Evolutionary conservation across 2,329 filamentous ascomycete species (phyloP), one percentile per base, ranked within the genome.

Genomic region (Colletotrichum agaves): DNA sequence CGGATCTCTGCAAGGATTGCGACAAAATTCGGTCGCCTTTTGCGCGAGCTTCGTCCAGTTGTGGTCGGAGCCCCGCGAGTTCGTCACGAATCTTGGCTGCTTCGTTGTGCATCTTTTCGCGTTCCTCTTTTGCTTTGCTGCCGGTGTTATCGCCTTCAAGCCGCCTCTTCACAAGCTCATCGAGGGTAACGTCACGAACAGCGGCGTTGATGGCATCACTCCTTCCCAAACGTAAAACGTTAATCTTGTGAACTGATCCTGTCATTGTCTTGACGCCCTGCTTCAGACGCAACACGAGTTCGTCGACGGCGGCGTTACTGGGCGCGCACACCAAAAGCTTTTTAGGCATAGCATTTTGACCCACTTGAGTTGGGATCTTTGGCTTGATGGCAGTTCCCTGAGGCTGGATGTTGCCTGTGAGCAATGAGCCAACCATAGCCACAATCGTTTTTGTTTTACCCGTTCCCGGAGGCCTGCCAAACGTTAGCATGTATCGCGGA

Each of bases 381-480:
- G 71, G 5, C 71, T 67, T 63, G 73, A 78, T 68, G 74, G 75
- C 72, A 77, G 78, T 67, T 79, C 80, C 12, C 69, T 78, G n/a
- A 74, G 72, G 67, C 3, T 73, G 74, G 88, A 84, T 56, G 73
- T 78, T 83, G 43, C 87, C 86, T 5, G 89, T 92, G 49, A 97
- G 79, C 15, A 99, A 83, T 41, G 93, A 93, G 39, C 96, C 96
- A 23, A 98, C 94, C 84, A 99, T 97, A 35, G 95, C 96, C 63
- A 97, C 88, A 69, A 99, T 99, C 0, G 96, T 99, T 78, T 99
- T 99, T 0, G 96, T 99, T 82, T 99, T 99, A 75, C 95, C 96
- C 4, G 96, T 98, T 78, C 96, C 96, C 1, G 96, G 96, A 57
- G 96, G 96, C 62, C 93, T 91, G 63, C 44, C 61, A 5, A 53